These are phyloP conservation scores for Xylaria hypoxylon DNA, from an alignment of 2,329 filamentous ascomycete genomes.

Conservation along the genomic window DNA sequence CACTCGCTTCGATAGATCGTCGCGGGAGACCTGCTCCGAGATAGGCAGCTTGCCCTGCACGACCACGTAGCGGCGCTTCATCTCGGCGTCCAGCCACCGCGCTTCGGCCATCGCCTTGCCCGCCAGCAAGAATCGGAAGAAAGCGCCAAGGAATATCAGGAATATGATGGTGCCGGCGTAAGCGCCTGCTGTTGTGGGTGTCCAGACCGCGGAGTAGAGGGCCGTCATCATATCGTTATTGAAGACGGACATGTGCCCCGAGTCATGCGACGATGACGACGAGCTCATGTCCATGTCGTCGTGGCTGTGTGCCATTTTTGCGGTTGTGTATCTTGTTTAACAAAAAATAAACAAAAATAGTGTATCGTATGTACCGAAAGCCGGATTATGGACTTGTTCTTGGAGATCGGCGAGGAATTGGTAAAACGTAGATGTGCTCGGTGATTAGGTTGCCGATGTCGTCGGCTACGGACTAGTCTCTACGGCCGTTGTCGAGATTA, in stretches of 20 bases:
- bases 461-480: not conserved
- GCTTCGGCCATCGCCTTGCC: slow-evolving; percentile 71
- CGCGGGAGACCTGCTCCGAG: slow-evolving; percentile 68
- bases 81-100: slow-evolving; percentile 76
- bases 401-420: not conserved
- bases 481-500: not conserved
- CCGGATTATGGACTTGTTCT: not conserved
- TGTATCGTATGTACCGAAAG: too few relatives aligned
- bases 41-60: slow-evolving; percentile 73
- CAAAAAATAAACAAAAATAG: too few relatives aligned
- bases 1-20: slow-evolving; percentile 72
- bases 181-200: slow-evolving; percentile 73
- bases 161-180: slow-evolving; percentile 96
- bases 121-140: slow-evolving; percentile 78
- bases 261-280: slow-evolving; percentile 35
- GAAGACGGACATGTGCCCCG: slow-evolving; percentile 67
- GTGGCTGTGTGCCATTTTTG: slow-evolving; percentile 32
- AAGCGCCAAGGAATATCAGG: slow-evolving; percentile 78
- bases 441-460: not conserved
- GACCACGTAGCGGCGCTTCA: slow-evolving; percentile 80
- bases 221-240: slow-evolving; percentile 62
- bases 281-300: slow-evolving; percentile 47
- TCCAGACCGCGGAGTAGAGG: slow-evolving; percentile 76
- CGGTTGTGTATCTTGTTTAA: slow-evolving; percentile 1
- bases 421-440: not conserved